Conservation (phyloP, 1,284 basidiomycete genomes). For the Ceratobasidium sp. region DNA sequence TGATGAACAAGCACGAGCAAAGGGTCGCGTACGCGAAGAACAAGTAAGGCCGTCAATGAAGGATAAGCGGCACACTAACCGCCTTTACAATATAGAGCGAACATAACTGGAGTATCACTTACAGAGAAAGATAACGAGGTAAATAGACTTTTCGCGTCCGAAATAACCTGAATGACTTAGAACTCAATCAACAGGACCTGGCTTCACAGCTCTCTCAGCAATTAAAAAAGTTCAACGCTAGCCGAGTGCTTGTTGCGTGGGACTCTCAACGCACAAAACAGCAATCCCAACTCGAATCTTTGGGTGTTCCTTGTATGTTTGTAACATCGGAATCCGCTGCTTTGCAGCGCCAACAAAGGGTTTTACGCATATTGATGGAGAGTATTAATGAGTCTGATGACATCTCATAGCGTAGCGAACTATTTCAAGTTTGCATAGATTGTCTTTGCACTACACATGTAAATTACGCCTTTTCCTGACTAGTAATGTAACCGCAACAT, state of each 20-base stretch:
- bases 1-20: slow-evolving; percentile 22
- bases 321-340: slow-evolving; percentile 56
- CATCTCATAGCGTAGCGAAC: slow-evolving; percentile 3
- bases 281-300: slow-evolving; percentile 63
- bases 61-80: too few species aligned
- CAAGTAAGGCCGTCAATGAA: too few species aligned
- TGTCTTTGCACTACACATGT: background rate
- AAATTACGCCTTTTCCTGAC: background rate
- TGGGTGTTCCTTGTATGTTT: slow-evolving; percentile 74
- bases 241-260: slow-evolving; percentile 72
- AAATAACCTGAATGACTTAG: background rate
- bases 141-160: background rate
- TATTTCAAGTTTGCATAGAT: too few species aligned
- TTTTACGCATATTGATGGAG: slow-evolving; percentile 33
- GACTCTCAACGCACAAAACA: slow-evolving; percentile 72
- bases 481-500: background rate
- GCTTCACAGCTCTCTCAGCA: slow-evolving; percentile 53
- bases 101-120: slow-evolving; percentile 22
- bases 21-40: slow-evolving; percentile 25
- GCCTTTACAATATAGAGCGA: slow-evolving; percentile 2
- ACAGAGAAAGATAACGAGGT: slow-evolving; percentile 21
- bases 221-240: slow-evolving; percentile 65
- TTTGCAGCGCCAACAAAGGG: slow-evolving; percentile 53
- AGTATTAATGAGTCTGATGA: slow-evolving; percentile 35
- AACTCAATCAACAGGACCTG: slow-evolving; percentile 47